Base-by-base conservation (phyloP, 768 basidiomycete genomes). In the Panus rudis region DNA sequence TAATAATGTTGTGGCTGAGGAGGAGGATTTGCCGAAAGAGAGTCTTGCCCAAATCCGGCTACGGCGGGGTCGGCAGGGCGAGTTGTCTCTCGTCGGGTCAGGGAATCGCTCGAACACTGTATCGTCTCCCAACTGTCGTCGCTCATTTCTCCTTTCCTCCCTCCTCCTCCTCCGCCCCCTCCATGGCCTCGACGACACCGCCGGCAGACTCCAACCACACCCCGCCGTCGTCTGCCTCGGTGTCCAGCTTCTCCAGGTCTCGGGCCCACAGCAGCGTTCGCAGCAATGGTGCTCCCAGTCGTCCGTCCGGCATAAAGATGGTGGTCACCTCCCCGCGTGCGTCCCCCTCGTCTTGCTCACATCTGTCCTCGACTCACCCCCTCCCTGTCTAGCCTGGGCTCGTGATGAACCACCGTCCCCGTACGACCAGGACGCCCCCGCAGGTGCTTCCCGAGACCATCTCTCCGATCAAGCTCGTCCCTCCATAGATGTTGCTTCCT, bases 371-470 rank as follows among this genome's bases (percentile, higher is more conserved):
- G n/a, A n/a, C 31, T 35, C 32, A 42, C 42, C 1, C 25, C 11
- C n/a, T 45, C 45, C 32, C 43, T 39, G 31, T 47, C 25, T 41
- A 91, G 87, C 88, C 38, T 91, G 87, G 87, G 88, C 87, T 4
- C 71, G 75, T 52, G 82, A 90, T 57, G 88, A 91, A 56, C 85
- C 85, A 4, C 84, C 84, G 4, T 87, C 85, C 0, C 84, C 85
- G 1, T 73, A 65, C 3, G 71, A 72, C 33, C 52, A 60, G 24
- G 56, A 56, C 32, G 72, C 78, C 37, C 69, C 68, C 23, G 51
- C 54, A 4, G 55, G 50, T 26, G 53, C 52, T 47, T 54, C 57
- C 14, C 47, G 58, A 24, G 44, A 57, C 14, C 57, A 17, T 52
- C 63, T 59, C 33, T 53, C 57, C 27, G 52, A 63, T 42, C 68